Evolutionary conservation across 2,329 filamentous ascomycete genomes (phyloP).

Genomic region (Dothideomycetes sp.): DNA sequence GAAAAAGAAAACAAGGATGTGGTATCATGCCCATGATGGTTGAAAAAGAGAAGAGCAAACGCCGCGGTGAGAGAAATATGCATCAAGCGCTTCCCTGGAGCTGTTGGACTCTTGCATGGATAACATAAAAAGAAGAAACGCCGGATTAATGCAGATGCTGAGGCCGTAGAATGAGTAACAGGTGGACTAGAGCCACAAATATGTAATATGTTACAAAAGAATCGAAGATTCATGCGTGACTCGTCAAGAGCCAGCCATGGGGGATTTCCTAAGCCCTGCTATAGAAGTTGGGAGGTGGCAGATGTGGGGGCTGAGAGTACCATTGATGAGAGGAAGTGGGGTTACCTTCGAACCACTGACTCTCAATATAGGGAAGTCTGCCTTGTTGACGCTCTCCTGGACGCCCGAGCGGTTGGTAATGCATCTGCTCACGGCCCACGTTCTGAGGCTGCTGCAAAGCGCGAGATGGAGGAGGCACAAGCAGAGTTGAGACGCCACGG

Average conservation of each 20-base stretch:
- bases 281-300: constrained; percentile 7
- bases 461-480: constrained; percentile 74
- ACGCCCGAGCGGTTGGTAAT: constrained; percentile 41
- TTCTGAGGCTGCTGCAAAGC: constrained; percentile 54
- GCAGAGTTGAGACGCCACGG: constrained; percentile 78
- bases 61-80: no score
- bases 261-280: background rate
- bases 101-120: no score
- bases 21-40: no score
- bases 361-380: constrained; percentile 34
- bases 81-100: no score
- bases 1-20: no score
- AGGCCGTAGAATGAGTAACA: no score
- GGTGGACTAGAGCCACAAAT: no score
- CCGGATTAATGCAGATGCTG: no score
- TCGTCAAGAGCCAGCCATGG: background rate
- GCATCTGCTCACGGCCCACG: constrained; percentile 40
- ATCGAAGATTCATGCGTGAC: constrained; percentile 1
- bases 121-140: no score
- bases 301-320: constrained; percentile 8
- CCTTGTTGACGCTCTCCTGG: constrained; percentile 38
- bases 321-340: constrained; percentile 8
- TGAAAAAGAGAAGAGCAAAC: no score
- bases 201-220: constrained; percentile 13
- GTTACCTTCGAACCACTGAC: constrained; percentile 26